Evolutionary conservation across 257 asterid genomes (phyloP).

Genomic region (Leptodermis oblonga): DNA sequence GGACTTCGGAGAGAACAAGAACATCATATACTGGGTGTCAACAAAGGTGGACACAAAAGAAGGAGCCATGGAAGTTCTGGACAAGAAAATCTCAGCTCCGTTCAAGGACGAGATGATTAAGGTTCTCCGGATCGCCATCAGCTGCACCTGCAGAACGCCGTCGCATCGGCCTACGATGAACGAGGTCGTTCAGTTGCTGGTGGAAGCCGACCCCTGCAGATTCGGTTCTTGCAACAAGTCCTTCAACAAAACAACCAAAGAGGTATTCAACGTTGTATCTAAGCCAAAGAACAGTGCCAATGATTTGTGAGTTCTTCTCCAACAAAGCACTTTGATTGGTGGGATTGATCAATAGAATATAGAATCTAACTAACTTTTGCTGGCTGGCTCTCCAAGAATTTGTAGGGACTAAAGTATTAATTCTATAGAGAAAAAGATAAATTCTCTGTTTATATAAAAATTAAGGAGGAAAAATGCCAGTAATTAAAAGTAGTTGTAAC

Average conservation of each 20-base stretch:
- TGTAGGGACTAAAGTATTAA: conserved; percentile 15
- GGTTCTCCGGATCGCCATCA: conserved; percentile 71
- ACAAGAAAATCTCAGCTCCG: conserved; percentile 45
- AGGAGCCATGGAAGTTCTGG: conserved; percentile 61
- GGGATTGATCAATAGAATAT: conserved; percentile 17
- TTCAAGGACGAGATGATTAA: conserved; percentile 83
- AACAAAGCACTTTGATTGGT: not conserved
- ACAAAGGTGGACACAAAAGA: conserved; percentile 64
- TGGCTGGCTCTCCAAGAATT: conserved; percentile 15
- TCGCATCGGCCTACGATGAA: conserved; percentile 72
- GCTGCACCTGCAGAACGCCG: conserved; percentile 69
- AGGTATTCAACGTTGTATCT: conserved; percentile 16
- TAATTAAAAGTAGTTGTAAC: not conserved
- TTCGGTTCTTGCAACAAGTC: conserved; percentile 47
- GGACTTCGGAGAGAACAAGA: conserved; percentile 82
- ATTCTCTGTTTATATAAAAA: too few species aligned
- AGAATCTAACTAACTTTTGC: conserved; percentile 24
- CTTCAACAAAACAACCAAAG: conserved; percentile 34
- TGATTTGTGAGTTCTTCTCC: conserved; percentile 24
- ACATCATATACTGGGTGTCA: conserved; percentile 71
- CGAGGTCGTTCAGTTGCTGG: conserved; percentile 67
- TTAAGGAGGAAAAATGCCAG: not conserved
- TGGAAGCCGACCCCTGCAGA: conserved; percentile 73
- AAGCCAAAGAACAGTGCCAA: conserved; percentile 22
- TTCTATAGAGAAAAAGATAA: not conserved